phyloP scores from a whole-genome alignment of 2,329 filamentous ascomycete genomes.

The Plectosphaerella cucumerina region DNA sequence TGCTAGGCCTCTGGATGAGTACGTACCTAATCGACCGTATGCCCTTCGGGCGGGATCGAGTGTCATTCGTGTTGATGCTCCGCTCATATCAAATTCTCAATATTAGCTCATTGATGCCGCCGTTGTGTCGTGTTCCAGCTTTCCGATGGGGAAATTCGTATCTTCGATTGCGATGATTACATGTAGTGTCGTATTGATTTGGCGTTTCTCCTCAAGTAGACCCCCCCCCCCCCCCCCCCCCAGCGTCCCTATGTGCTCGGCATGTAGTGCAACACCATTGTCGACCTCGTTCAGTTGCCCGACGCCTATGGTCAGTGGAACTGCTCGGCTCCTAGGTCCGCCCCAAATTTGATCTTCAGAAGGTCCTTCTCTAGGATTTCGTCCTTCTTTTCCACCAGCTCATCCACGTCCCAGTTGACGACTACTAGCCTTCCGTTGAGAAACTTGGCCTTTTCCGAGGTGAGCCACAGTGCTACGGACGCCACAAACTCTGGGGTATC shows the following conservation, averaged over 20 bases:
- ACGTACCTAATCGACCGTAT: neutral
- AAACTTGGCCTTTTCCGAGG: constrained; percentile 22
- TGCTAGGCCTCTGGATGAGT: neutral
- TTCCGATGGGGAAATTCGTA: neutral
- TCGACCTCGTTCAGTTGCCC: neutral
- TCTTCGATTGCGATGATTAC: neutral
- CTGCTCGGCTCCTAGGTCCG: constrained; percentile 3
- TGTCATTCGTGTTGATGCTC: too few species aligned
- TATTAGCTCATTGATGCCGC: too few species aligned
- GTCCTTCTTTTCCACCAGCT: constrained; percentile 14
- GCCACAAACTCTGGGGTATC: constrained; percentile 23
- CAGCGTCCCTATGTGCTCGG: neutral
- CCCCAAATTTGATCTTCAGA: constrained; percentile 4
- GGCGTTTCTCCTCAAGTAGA: neutral
- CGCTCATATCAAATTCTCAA: too few species aligned
- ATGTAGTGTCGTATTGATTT: neutral
- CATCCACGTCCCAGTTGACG: constrained; percentile 31
- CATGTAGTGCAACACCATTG: neutral
- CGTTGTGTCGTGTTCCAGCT: too few species aligned
- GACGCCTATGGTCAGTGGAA: constrained; percentile 1
- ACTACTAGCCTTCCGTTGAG: constrained; percentile 25
- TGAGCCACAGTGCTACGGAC: constrained; percentile 20
- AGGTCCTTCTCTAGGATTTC: constrained; percentile 5
- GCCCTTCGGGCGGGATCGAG: too few species aligned
- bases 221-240: too few species aligned